A percentile compares a stretch with the other conserved stretches of the same genome.
Evolutionary conservation across 169 alveolate genomes (phyloP).

Genomic region (Babesia bigemina): DNA sequence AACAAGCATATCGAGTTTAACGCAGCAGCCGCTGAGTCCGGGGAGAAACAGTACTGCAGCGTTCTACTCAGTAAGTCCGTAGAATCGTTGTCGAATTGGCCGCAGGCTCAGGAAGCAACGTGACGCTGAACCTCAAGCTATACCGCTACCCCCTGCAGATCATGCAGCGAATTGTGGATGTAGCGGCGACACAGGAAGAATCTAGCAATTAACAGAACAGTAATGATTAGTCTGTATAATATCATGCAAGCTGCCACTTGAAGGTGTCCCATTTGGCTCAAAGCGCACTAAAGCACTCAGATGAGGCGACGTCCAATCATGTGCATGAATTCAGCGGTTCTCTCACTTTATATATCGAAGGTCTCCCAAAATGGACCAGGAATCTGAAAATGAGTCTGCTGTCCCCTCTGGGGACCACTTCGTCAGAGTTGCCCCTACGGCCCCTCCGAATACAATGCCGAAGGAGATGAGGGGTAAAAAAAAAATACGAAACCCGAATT

Average conservation of each 20-base stretch:
- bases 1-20: constrained; percentile 42
- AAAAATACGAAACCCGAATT: not conserved
- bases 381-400: no score
- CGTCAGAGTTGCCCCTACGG: not conserved
- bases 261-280: not conserved
- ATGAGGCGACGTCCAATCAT: not conserved
- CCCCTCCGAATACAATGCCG: not conserved
- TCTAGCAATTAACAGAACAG: not conserved
- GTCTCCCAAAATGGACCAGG: no score
- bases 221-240: not conserved
- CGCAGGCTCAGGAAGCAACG: constrained; percentile 17
- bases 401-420: no score
- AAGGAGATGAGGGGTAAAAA: not conserved
- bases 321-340: no score
- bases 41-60: not conserved
- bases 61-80: constrained; percentile 6
- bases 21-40: not conserved
- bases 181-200: not conserved
- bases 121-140: constrained; percentile 34
- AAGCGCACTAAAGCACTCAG: not conserved
- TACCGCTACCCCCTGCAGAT: constrained; percentile 56
- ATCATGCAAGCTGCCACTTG: not conserved
- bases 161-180: constrained; percentile 40
- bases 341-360: no score
- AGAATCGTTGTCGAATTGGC: not conserved